Evolutionary conservation across 345 rosid genomes (phyloP).

Genomic region (Lumnitzera racemosa): DNA sequence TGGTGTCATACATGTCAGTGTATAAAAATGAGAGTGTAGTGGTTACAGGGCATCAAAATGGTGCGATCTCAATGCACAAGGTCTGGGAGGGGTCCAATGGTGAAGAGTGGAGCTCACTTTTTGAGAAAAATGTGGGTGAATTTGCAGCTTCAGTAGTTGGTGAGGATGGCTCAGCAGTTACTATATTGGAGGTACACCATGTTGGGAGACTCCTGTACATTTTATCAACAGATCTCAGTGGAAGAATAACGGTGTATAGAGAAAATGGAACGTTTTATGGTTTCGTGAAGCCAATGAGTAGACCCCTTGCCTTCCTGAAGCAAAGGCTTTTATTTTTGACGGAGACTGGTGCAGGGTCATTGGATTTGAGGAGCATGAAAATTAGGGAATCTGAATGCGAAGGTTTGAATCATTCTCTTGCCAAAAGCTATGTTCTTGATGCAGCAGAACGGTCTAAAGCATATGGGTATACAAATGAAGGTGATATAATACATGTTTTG

Average conservation of each 20-base stretch:
- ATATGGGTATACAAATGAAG: slow-evolving; percentile 78
- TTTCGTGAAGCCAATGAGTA: slow-evolving; percentile 46
- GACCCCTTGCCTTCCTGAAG: slow-evolving; percentile 77
- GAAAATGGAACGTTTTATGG: slow-evolving; percentile 73
- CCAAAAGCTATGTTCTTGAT: slow-evolving; percentile 58
- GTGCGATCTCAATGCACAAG: slow-evolving; percentile 57
- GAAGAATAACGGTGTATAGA: slow-evolving; percentile 55
- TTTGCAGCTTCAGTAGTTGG: slow-evolving; percentile 24
- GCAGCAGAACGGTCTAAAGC: slow-evolving; percentile 86
- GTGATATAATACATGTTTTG: slow-evolving; percentile 70
- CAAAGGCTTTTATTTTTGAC: slow-evolving; percentile 93
- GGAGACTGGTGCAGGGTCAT: slow-evolving; percentile 85
- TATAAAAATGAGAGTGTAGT: slow-evolving; percentile 71
- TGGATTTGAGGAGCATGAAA: slow-evolving; percentile 85
- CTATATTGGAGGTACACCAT: slow-evolving; percentile 76
- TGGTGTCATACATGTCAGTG: slow-evolving; percentile 67
- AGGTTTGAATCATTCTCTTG: slow-evolving; percentile 66
- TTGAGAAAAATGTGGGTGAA: slow-evolving; percentile 49
- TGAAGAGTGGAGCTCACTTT: slow-evolving; percentile 54
- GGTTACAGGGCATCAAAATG: slow-evolving; percentile 72
- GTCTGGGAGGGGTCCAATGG: slow-evolving; percentile 48
- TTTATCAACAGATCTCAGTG: slow-evolving; percentile 50
- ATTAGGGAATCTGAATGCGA: slow-evolving; percentile 81
- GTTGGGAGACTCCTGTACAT: slow-evolving; percentile 77
- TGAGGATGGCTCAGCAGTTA: slow-evolving; percentile 39